Evolutionary conservation across 805 yeast species (phyloP).

Genomic region (Vanderwaltozyma yarrowii): DNA sequence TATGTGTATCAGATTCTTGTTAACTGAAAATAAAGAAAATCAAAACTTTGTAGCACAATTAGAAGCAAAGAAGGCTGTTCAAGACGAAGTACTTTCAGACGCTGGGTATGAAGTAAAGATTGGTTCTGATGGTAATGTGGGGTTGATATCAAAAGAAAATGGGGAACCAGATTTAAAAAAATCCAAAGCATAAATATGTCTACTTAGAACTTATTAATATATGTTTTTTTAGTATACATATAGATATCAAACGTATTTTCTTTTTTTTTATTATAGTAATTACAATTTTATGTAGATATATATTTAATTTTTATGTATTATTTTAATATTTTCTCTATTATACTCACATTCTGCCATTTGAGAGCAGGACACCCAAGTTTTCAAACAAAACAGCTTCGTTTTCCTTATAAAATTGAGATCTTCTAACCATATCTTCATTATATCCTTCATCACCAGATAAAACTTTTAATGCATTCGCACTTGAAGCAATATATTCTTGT

Average conservation of each 20-base stretch:
- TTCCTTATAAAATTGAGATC: conserved; percentile 59
- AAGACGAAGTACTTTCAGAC: conserved; percentile 48
- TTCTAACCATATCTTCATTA: conserved; percentile 80
- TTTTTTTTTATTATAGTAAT: conserved; percentile 1
- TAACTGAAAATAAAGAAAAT: conserved; percentile 55
- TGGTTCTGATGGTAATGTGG: conserved; percentile 53
- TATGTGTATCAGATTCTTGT: conserved; percentile 59
- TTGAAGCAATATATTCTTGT: conserved; percentile 64
- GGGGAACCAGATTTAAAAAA: not conserved
- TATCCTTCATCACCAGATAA: conserved; percentile 84
- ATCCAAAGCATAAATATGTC: not conserved
- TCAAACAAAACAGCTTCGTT: conserved; percentile 69
- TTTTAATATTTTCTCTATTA: not conserved
- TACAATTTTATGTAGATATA: not conserved
- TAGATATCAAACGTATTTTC: not conserved
- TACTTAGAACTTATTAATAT: too few species aligned
- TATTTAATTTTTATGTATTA: conserved; percentile 1
- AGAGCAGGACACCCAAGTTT: conserved; percentile 65
- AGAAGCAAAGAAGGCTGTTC: conserved; percentile 62
- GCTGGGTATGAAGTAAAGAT: conserved; percentile 74
- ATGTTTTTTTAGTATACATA: too few species aligned
- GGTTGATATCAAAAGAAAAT: conserved; percentile 30
- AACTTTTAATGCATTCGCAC: conserved; percentile 75
- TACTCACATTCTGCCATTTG: conserved; percentile 27
- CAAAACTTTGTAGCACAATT: conserved; percentile 66